phyloP scores from a whole-genome alignment of 441 rosid genomes.

The Eruca vesicaria region DNA sequence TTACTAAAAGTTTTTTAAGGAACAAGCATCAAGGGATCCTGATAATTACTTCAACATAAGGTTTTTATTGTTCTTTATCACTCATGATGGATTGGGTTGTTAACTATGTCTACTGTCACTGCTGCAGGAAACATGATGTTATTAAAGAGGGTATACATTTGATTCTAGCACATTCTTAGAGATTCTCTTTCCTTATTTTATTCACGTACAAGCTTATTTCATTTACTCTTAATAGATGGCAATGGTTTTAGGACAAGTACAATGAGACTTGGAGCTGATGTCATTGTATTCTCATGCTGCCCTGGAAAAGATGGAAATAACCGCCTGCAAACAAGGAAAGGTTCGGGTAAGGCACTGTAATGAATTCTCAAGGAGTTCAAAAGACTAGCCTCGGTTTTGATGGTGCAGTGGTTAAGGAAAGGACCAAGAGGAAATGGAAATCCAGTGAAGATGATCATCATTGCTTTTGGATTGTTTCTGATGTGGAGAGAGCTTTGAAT shows the following conservation, averaged over 20 bases:
- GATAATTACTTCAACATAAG: constrained; percentile 12
- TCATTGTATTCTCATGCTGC: constrained; percentile 78
- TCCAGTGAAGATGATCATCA: constrained; percentile 51
- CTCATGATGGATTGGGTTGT: neutral
- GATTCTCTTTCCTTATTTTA: neutral
- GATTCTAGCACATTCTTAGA: neutral
- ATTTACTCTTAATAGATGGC: constrained; percentile 56
- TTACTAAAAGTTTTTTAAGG: constrained; percentile 53
- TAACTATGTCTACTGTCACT: neutral
- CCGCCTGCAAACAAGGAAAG: constrained; percentile 48
- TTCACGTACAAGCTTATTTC: neutral
- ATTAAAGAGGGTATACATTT: constrained; percentile 59
- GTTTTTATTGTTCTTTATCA: too few species aligned
- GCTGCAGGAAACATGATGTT: constrained; percentile 55
- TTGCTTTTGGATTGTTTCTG: neutral
- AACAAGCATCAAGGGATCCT: too few species aligned
- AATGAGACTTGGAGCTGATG: constrained; percentile 98
- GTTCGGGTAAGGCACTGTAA: neutral
- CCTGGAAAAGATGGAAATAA: constrained; percentile 61
- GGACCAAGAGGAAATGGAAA: constrained; percentile 99
- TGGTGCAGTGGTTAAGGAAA: constrained; percentile 85
- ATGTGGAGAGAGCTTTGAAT: neutral
- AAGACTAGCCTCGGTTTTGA: constrained; percentile 72
- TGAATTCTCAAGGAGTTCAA: neutral
- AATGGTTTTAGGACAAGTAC: constrained; percentile 96